These are phyloP conservation scores for Aspergillus pseudoviridinutans DNA, from an alignment of 2,329 filamentous ascomycete species.

Conservation along the genomic window DNA sequence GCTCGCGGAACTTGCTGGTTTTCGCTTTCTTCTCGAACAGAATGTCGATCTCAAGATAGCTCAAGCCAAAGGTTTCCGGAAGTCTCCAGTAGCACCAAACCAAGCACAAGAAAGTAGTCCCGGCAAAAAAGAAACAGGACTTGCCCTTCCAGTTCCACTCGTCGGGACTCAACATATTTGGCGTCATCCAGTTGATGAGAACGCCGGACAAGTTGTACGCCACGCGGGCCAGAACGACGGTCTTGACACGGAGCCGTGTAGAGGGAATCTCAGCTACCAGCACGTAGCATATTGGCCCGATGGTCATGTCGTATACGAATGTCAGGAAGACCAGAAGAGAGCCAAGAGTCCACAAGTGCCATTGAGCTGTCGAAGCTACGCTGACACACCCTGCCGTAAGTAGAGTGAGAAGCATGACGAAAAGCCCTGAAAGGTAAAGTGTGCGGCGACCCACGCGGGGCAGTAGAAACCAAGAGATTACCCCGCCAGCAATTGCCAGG, in stretches of 20 bases:
- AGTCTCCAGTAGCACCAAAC: conserved; percentile 73
- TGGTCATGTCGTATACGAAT: conserved; percentile 52
- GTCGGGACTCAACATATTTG: conserved; percentile 81
- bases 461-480: conserved; percentile 47
- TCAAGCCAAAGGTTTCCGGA: conserved; percentile 70
- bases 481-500: conserved; percentile 52
- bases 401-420: conserved; percentile 18
- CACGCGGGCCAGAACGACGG: conserved; percentile 49
- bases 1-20: not conserved
- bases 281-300: conserved; percentile 53
- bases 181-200: conserved; percentile 58
- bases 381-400: conserved; percentile 5
- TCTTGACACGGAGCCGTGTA: conserved; percentile 52
- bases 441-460: conserved; percentile 35
- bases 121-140: conserved; percentile 78
- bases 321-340: conserved; percentile 51
- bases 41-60: conserved; percentile 76
- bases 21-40: conserved; percentile 63
- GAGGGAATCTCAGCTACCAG: conserved; percentile 53
- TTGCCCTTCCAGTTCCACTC: conserved; percentile 81
- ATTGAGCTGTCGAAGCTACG: conserved; percentile 21
- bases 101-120: conserved; percentile 69
- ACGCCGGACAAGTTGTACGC: conserved; percentile 52
- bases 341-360: conserved; percentile 37
- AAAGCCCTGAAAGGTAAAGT: conserved; percentile 32